A percentile compares a stretch with the other conserved stretches of the same genome.
Conservation (phyloP, 257 asterid genomes). For the Forsythia suspensa region DNA sequence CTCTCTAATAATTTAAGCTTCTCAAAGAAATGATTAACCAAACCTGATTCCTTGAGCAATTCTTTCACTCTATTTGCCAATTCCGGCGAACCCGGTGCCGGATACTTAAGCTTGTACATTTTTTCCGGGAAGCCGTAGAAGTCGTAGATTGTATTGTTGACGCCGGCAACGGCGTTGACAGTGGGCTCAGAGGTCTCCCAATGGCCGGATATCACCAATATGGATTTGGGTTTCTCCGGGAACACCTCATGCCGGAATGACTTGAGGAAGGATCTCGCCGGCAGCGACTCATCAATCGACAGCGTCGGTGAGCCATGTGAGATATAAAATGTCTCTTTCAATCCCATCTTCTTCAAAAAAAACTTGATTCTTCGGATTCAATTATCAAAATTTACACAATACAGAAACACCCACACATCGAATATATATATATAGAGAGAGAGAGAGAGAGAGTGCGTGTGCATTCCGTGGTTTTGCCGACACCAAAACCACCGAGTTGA, state of each 20-base stretch:
- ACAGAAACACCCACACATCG: not conserved
- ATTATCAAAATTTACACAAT: not conserved
- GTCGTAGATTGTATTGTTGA: constrained; percentile 46
- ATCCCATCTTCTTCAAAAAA: constrained; percentile 1
- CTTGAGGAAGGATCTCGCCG: constrained; percentile 52
- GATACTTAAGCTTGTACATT: constrained; percentile 53
- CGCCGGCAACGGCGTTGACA: constrained; percentile 52
- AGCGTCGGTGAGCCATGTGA: constrained; percentile 64
- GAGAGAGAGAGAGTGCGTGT: not conserved
- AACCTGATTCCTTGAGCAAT: constrained; percentile 34
- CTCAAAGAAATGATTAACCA: too few relatives aligned
- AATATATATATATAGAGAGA: too few relatives aligned
- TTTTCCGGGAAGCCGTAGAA: constrained; percentile 57
- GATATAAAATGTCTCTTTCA: constrained; percentile 46
- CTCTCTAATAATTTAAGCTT: too few relatives aligned
- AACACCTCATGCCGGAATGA: constrained; percentile 40
- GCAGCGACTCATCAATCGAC: constrained; percentile 59
- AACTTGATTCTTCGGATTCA: not conserved
- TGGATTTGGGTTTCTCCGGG: constrained; percentile 38
- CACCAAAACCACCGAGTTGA: not conserved
- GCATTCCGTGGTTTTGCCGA: not conserved
- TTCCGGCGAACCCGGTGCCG: constrained; percentile 53
- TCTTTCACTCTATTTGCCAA: constrained; percentile 35
- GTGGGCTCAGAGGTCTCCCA: constrained; percentile 62
- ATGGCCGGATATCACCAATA: constrained; percentile 52